These are phyloP conservation scores for Myochromella boudieri DNA, from an alignment of 768 basidiomycete genomes.

Conservation along the genomic window DNA sequence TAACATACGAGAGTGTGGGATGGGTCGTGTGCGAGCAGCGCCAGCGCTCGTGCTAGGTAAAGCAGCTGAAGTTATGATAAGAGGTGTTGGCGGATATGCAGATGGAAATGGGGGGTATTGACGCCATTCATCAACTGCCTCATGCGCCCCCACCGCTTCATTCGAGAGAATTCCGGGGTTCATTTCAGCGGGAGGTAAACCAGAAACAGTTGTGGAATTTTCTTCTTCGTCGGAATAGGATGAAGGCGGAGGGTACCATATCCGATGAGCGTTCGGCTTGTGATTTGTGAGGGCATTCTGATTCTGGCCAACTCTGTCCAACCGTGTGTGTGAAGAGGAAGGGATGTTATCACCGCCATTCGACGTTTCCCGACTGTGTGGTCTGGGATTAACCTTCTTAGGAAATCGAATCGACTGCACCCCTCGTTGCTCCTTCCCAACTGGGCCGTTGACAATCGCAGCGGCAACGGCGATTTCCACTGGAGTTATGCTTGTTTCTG, in stretches of 20 bases:
- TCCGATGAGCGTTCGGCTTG: conserved; percentile 32
- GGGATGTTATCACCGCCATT: conserved; percentile 1
- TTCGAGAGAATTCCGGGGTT: not conserved
- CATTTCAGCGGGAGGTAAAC: conserved; percentile 6
- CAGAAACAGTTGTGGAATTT: conserved; percentile 8
- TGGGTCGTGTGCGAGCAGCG: not conserved
- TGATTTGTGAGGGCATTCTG: conserved; percentile 12
- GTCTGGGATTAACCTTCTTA: conserved; percentile 9
- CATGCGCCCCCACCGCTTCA: conserved; percentile 16
- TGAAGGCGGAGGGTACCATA: conserved; percentile 63
- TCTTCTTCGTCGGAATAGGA: conserved; percentile 37
- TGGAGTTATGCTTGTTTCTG: not conserved
- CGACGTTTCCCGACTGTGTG: conserved; percentile 2
- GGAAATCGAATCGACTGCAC: conserved; percentile 12
- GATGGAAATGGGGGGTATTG: conserved; percentile 75
- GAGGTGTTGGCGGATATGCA: conserved; percentile 73
- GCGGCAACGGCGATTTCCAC: not conserved
- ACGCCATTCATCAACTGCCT: conserved; percentile 64
- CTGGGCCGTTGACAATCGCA: not conserved
- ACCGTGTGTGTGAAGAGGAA: conserved; percentile 4
- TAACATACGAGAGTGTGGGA: conserved; percentile 16
- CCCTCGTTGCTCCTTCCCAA: conserved; percentile 1
- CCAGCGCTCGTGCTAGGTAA: conserved; percentile 17
- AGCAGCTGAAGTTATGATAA: conserved; percentile 34
- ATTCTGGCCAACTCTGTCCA: conserved; percentile 11